These are phyloP conservation scores for Fonsecaea multimorphosa DNA, from an alignment of 2,329 filamentous ascomycete genomes.

Conservation along the genomic window DNA sequence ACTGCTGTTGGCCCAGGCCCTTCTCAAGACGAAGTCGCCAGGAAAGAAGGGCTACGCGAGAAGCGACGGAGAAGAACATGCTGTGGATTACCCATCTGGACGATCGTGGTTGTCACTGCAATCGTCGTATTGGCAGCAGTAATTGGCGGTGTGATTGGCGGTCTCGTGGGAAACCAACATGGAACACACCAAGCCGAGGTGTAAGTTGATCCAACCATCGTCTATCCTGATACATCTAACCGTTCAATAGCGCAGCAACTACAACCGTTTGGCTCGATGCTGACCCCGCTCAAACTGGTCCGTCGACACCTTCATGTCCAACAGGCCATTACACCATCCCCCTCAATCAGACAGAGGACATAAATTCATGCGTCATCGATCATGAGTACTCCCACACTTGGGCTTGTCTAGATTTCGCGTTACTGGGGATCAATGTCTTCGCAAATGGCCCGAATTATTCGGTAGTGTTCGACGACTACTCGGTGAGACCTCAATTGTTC, in stretches of 20 bases:
- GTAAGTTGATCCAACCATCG: conserved; percentile 27
- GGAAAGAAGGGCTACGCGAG: conserved; percentile 51
- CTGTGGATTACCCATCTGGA: conserved; percentile 60
- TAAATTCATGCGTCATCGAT: conserved; percentile 57
- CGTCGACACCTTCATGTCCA: conserved; percentile 49
- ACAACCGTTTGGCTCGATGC: conserved; percentile 58
- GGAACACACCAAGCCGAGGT: conserved; percentile 38
- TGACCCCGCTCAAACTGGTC: conserved; percentile 55
- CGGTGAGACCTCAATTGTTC: conserved; percentile 49
- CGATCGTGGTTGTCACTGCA: conserved; percentile 54
- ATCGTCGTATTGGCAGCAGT: conserved; percentile 57
- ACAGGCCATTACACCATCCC: conserved; percentile 59
- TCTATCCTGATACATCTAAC: conserved; percentile 16
- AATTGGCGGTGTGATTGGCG: conserved; percentile 61
- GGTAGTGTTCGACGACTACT: conserved; percentile 49
- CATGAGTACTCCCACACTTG: conserved; percentile 56
- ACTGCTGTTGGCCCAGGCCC: conserved; percentile 37
- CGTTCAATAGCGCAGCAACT: conserved; percentile 49
- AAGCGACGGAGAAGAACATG: conserved; percentile 51
- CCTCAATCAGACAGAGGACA: conserved; percentile 53
- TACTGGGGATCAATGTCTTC: conserved; percentile 45
- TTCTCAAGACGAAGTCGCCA: conserved; percentile 38
- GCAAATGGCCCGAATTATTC: conserved; percentile 42
- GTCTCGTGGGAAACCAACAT: conserved; percentile 55
- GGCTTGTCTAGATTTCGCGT: conserved; percentile 53